A percentile compares a stretch with the other conserved stretches of the same genome.
Conservation (phyloP, 768 basidiomycete genomes). For the Hericium erinaceus region DNA sequence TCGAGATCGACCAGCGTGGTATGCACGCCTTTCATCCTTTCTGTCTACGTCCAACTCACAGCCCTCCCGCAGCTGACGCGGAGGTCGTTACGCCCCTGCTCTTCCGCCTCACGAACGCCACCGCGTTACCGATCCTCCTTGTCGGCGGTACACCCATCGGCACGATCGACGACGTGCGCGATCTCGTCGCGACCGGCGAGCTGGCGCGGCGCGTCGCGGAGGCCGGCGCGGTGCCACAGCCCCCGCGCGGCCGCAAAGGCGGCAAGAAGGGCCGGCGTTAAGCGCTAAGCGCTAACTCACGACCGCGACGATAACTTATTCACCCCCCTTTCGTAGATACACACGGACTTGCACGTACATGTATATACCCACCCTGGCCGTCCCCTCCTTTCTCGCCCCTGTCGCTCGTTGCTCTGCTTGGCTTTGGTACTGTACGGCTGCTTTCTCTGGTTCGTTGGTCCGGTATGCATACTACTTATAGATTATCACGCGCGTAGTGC, state of each 20-base stretch:
- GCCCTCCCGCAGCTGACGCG: constrained; percentile 40
- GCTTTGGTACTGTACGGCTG: too few relatives aligned
- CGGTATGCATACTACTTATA: too few relatives aligned
- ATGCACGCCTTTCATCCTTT: constrained; percentile 4
- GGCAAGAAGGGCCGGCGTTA: constrained; percentile 22
- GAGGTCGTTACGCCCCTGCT: constrained; percentile 55
- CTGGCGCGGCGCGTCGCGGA: constrained; percentile 38
- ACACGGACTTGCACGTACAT: too few relatives aligned
- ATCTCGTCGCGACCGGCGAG: constrained; percentile 39
- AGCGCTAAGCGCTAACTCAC: not conserved
- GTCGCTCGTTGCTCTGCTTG: too few relatives aligned
- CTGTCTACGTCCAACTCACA: not conserved
- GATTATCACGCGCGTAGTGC: too few relatives aligned
- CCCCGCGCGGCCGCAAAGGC: constrained; percentile 43
- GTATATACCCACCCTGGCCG: too few relatives aligned
- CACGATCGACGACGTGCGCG: constrained; percentile 41
- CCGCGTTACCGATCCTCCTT: constrained; percentile 57
- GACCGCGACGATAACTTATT: too few relatives aligned
- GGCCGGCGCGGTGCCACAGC: constrained; percentile 52
- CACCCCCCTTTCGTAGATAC: too few relatives aligned
- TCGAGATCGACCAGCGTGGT: constrained; percentile 63
- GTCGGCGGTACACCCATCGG: constrained; percentile 56
- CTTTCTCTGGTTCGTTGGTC: too few relatives aligned
- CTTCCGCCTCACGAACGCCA: constrained; percentile 43
- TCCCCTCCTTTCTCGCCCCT: too few relatives aligned